Conservation (phyloP, 2,329 filamentous ascomycete genomes). For the Alternaria atra region DNA sequence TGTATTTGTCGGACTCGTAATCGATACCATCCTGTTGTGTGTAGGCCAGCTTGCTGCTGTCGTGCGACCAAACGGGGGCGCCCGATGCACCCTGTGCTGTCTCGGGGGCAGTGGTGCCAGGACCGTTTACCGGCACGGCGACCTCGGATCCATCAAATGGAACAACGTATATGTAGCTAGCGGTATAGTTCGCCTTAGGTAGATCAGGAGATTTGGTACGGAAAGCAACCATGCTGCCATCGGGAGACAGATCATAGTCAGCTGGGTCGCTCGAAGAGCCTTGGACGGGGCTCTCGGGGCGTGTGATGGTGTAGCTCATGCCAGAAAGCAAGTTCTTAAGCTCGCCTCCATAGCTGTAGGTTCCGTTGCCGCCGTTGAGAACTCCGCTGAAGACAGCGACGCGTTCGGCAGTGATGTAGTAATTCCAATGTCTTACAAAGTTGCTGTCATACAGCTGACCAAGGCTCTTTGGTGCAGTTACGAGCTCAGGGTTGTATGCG, state of each 20-base stretch:
- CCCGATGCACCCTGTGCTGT: conserved; percentile 69
- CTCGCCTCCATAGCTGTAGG: conserved; percentile 38
- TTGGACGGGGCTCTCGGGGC: conserved; percentile 72
- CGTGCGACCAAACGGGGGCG: conserved; percentile 75
- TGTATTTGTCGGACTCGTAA: conserved; percentile 82
- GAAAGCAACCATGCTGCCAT: conserved; percentile 72
- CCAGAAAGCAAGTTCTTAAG: conserved; percentile 67
- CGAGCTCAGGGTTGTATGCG: conserved; percentile 72
- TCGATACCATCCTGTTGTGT: conserved; percentile 71
- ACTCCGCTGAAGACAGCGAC: conserved; percentile 78
- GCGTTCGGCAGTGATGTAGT: conserved; percentile 72
- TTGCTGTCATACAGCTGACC: conserved; percentile 77
- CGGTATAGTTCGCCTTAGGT: conserved; percentile 78
- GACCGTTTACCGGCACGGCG: conserved; percentile 45
- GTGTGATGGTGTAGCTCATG: conserved; percentile 61
- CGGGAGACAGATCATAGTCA: conserved; percentile 77
- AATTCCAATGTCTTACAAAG: conserved; percentile 85
- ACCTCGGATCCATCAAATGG: conserved; percentile 68
- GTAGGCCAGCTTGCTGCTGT: conserved; percentile 77
- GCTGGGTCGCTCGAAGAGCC: conserved; percentile 76
- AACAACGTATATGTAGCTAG: conserved; percentile 81
- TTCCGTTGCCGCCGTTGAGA: conserved; percentile 54
- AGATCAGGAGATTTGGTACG: conserved; percentile 77
- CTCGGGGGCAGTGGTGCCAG: conserved; percentile 39
- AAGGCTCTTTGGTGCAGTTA: conserved; percentile 66